These are phyloP conservation scores for Geopyxis carbonaria DNA, from an alignment of 495 filamentous ascomycete genomes.

Conservation along the genomic window DNA sequence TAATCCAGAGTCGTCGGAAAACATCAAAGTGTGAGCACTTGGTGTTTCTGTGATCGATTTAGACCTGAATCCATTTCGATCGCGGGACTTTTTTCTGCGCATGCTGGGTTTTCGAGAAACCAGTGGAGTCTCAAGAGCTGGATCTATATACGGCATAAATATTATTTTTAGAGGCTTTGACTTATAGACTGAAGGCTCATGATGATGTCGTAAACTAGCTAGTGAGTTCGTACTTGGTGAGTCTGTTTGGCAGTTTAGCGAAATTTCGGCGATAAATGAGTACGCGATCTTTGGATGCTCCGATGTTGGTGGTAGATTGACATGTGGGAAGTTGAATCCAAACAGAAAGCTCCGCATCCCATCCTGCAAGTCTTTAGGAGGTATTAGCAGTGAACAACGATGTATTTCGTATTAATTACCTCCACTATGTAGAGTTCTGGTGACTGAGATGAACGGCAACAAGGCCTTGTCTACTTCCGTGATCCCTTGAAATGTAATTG, in stretches of 20 bases:
- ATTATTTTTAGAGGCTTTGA: conserved; percentile 20
- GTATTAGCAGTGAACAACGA: no score
- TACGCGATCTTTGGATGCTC: conserved; percentile 18
- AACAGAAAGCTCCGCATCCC: conserved; percentile 23
- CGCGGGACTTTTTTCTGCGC: conserved; percentile 1
- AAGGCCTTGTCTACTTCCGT: conserved; percentile 15
- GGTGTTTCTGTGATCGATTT: no score
- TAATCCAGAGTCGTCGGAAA: conserved; percentile 2
- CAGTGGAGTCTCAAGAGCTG: conserved; percentile 15
- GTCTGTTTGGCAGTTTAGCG: conserved; percentile 15
- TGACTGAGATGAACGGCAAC: conserved; percentile 16
- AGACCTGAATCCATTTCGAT: no score
- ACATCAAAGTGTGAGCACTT: neutral
- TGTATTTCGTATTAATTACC: no score
- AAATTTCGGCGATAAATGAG: no score
- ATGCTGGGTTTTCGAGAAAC: conserved; percentile 5
- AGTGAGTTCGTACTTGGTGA: neutral
- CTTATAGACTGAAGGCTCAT: conserved; percentile 3
- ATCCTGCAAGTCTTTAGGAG: no score
- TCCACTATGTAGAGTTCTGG: conserved; percentile 15
- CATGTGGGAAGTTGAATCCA: conserved; percentile 21
- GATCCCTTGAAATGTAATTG: conserved; percentile 18
- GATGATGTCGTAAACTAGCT: conserved; percentile 4
- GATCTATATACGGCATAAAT: conserved; percentile 25
- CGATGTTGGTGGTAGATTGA: conserved; percentile 24